Evolutionary conservation across 2,329 filamentous ascomycete genomes (phyloP).

Genomic region (Penicillium nordicum): DNA sequence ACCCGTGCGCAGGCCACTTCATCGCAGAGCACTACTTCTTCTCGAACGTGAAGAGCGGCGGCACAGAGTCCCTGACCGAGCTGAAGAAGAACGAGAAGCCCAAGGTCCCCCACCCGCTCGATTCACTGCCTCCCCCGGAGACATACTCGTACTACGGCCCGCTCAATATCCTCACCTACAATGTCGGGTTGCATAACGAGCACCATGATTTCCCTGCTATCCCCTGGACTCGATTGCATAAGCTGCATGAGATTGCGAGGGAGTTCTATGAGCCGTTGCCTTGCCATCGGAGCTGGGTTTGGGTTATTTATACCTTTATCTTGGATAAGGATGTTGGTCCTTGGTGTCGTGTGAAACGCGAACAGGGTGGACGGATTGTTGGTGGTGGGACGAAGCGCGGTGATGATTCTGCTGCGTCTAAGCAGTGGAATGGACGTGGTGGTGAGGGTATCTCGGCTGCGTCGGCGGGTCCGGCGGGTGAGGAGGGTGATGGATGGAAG

Average conservation of each 20-base stretch:
- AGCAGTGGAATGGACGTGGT: constrained; percentile 30
- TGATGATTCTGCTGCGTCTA: neutral
- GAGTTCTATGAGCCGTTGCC: constrained; percentile 93
- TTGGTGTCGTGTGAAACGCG: constrained; percentile 89
- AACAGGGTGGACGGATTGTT: constrained; percentile 67
- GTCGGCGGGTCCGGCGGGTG: constrained; percentile 48
- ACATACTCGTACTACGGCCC: constrained; percentile 96
- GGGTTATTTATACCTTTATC: constrained; percentile 94
- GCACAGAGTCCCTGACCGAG: constrained; percentile 54
- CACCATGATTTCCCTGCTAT: constrained; percentile 98
- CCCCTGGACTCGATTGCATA: constrained; percentile 83
- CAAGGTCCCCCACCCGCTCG: constrained; percentile 51
- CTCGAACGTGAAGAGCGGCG: constrained; percentile 35
- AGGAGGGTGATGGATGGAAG: constrained; percentile 59
- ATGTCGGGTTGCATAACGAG: constrained; percentile 96
- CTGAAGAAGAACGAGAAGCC: constrained; percentile 33
- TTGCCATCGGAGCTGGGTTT: constrained; percentile 82
- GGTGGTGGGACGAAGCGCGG: constrained; percentile 36
- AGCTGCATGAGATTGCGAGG: constrained; percentile 71
- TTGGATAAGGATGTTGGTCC: constrained; percentile 84
- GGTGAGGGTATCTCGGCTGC: constrained; percentile 44
- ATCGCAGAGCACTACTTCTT: constrained; percentile 95
- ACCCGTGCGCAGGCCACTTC: constrained; percentile 95
- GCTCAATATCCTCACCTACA: constrained; percentile 90
- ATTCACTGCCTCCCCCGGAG: constrained; percentile 71